A percentile compares a stretch with the other conserved stretches of the same genome.
phyloP scores from a whole-genome alignment of 2,329 filamentous ascomycete species.

The Sporothrix euskadiensis region DNA sequence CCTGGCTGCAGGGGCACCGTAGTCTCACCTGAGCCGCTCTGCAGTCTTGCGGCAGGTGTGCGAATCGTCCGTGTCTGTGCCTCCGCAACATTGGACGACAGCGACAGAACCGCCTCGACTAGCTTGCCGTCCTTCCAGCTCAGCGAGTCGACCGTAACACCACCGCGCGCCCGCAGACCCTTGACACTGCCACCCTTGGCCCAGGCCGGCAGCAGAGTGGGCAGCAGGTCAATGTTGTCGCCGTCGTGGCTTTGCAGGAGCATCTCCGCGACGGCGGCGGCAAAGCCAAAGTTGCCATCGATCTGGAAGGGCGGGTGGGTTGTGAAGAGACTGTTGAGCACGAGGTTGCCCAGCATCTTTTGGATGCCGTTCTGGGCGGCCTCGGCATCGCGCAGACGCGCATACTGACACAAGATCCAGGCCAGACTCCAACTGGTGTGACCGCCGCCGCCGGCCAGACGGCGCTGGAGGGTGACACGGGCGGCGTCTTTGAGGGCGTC shows the following conservation, averaged over 20 bases:
- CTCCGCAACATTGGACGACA: not conserved
- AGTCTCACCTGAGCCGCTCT: not conserved
- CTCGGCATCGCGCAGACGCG: not conserved
- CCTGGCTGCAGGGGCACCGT: not conserved
- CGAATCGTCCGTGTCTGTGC: not conserved
- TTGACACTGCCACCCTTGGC: not conserved
- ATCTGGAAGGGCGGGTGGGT: conserved; percentile 13
- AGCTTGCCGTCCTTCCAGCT: not conserved
- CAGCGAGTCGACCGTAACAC: not conserved
- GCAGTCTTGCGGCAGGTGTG: not conserved
- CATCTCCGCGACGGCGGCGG: not conserved
- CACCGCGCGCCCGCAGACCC: not conserved
- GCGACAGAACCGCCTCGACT: not conserved
- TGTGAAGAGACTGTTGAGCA: not conserved
- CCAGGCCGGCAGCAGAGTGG: not conserved
- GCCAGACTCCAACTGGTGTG: conserved; percentile 2
- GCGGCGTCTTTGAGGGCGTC: not conserved
- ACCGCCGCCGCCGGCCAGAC: not conserved
- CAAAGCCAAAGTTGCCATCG: not conserved
- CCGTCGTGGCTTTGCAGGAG: not conserved
- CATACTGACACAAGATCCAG: conserved; percentile 2
- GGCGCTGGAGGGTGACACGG: not conserved
- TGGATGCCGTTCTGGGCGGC: not conserved
- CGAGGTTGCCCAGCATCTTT: not conserved
- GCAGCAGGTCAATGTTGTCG: not conserved